These are phyloP conservation scores for Eucalyptus globulus DNA, from an alignment of 345 rosid genomes.

Conservation along the genomic window DNA sequence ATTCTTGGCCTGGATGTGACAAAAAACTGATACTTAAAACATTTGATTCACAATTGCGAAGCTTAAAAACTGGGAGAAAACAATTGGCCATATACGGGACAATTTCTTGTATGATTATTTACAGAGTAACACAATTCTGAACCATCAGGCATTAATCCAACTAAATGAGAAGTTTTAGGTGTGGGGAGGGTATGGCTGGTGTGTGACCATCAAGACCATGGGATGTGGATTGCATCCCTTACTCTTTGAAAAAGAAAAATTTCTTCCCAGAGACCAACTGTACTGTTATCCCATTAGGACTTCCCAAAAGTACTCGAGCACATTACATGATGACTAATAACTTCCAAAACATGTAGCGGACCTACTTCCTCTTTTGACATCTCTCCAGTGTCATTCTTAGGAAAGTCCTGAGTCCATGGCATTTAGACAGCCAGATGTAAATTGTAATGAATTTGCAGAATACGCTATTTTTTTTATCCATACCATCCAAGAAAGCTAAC, in stretches of 20 bases:
- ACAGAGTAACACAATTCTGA: not conserved
- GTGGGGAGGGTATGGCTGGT: not conserved
- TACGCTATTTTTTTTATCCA: not conserved
- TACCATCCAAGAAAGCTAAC: slow-evolving; percentile 19
- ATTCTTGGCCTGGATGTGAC: slow-evolving; percentile 37
- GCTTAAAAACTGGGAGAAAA: not conserved
- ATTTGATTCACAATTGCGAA: not conserved
- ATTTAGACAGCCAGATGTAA: not conserved
- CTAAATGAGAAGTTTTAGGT: not conserved
- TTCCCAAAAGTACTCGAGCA: not conserved
- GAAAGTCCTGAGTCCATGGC: not conserved
- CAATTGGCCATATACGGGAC: not conserved
- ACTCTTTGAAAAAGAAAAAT: not conserved
- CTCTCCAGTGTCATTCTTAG: not conserved
- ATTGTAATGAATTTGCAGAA: not conserved
- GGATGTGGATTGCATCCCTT: not conserved
- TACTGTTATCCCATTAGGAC: not conserved
- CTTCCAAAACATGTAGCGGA: not conserved
- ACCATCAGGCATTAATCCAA: not conserved
- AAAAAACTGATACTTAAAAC: not conserved
- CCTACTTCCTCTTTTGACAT: not conserved
- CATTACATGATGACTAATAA: not conserved
- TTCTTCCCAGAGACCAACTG: not conserved
- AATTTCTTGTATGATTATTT: not conserved
- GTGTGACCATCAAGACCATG: not conserved